These are phyloP conservation scores for Setaria viridis DNA, from an alignment of 202 grass and related monocot genomes.

Conservation along the genomic window DNA sequence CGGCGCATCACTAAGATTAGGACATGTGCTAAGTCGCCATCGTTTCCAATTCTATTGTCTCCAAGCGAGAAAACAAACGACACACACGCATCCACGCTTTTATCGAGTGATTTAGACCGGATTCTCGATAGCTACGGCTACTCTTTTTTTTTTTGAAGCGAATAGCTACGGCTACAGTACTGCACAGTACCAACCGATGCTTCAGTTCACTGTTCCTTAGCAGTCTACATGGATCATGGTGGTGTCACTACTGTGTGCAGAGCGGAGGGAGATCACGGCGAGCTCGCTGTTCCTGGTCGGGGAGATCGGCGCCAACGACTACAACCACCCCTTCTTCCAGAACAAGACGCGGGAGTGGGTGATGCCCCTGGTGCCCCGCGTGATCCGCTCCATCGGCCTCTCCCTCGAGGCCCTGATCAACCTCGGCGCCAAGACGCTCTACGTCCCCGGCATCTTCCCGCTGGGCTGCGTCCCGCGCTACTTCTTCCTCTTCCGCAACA, in stretches of 20 bases:
- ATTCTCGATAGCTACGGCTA: neutral
- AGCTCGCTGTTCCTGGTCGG: slow-evolving; percentile 73
- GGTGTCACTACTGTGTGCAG: slow-evolving; percentile 6
- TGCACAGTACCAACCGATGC: too few relatives aligned
- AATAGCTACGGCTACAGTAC: too few relatives aligned
- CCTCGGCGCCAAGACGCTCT: slow-evolving; percentile 65
- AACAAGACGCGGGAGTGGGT: slow-evolving; percentile 42
- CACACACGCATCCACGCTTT: neutral
- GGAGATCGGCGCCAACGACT: slow-evolving; percentile 87
- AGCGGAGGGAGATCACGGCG: slow-evolving; percentile 45
- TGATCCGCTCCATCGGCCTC: slow-evolving; percentile 45
- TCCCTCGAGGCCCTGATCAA: slow-evolving; percentile 50
- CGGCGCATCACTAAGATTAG: neutral
- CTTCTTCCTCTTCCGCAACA: slow-evolving; percentile 52
- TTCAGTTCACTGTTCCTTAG: neutral
- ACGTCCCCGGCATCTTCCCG: slow-evolving; percentile 70
- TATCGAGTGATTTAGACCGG: neutral
- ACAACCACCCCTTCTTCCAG: slow-evolving; percentile 70
- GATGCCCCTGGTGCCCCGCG: slow-evolving; percentile 44
- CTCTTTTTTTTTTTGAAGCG: too few relatives aligned
- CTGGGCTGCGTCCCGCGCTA: slow-evolving; percentile 62
- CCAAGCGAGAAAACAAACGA: neutral
- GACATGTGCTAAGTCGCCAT: neutral
- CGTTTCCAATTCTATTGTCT: neutral
- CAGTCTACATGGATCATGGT: too few relatives aligned